Evolutionary conservation across 2,329 filamentous ascomycete species (phyloP), one percentile per base, ranked within the genome.

Genomic region (Geosmithia flava): DNA sequence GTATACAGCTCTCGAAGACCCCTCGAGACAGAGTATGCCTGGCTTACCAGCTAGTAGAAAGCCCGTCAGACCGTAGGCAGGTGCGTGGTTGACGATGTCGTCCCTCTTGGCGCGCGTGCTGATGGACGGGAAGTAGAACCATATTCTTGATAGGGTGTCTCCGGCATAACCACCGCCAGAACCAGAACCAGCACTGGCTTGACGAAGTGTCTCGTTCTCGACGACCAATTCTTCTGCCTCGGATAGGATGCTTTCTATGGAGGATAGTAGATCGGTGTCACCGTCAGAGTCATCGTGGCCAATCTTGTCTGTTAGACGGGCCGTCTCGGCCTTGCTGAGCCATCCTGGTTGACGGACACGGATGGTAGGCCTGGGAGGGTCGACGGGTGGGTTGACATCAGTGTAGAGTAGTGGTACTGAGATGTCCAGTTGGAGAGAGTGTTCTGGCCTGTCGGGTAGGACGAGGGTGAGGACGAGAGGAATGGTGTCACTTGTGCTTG

Each of bases 61-160:
- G 0, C 78, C 78, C 0, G 76, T 80, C 1, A 81, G 66, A 2
- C 56, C 60, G 56, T 78, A 78, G 0, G 56, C 53, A 0, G 76
- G 71, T 0, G 75, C 76, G 49, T 76, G 62, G 48, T 67, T 69
- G 43, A 81, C 70, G 42, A 81, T 61, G 52, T 81, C 76, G 53
- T 75, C 69, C 44, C 78, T 67, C 54, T 81, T 81, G 44, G 69
- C 68, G 3, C 78, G 71, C 0, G 77, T 81, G 41, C 71, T 76
- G 48, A 81, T 72, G 1, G 76, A 80, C 0, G 77, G 77, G 52
- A 81, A 80, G 59, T 81, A 81, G 55, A 81, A 81, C 77, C 77
- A 81, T 1, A 75, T 76, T 8, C 78, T 64, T 0, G 67, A 57
- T 0, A 49, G 55, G 4, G 3, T 7, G 30, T 39, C 13, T 37